Percentiles rank a stretch among this genome's conserved stretches.
phyloP scores from a whole-genome alignment of 495 filamentous ascomycete genomes.

The Lophiotrema nucula region DNA sequence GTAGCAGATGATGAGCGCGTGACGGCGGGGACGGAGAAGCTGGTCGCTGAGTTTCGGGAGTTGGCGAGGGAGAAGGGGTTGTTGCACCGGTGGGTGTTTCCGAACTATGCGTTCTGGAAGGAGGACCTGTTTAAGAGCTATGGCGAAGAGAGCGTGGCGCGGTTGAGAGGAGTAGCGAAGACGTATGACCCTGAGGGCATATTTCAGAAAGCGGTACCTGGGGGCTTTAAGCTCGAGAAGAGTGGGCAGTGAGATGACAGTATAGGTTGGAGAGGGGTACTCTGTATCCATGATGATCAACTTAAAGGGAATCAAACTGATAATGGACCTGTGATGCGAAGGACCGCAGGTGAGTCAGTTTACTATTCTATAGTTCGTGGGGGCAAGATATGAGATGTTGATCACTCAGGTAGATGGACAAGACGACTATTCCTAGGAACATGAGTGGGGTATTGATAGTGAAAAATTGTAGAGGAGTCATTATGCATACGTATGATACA shows the following conservation, averaged over 20 bases:
- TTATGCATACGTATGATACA: too few species aligned
- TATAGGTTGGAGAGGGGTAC: too few species aligned
- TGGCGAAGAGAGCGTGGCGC: slow-evolving; percentile 39
- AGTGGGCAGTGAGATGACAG: not conserved
- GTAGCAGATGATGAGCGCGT: slow-evolving; percentile 11
- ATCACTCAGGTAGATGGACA: too few species aligned
- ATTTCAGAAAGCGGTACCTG: slow-evolving; percentile 38
- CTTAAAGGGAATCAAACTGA: too few species aligned
- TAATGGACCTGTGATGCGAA: too few species aligned
- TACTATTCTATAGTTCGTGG: too few species aligned
- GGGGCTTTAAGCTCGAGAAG: slow-evolving; percentile 35
- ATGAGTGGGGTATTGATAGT: too few species aligned
- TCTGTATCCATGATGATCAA: too few species aligned
- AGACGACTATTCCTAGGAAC: too few species aligned
- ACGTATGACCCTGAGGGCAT: slow-evolving; percentile 44
- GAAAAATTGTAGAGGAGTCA: too few species aligned
- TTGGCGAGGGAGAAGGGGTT: not conserved
- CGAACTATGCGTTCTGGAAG: slow-evolving; percentile 15
- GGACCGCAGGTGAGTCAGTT: too few species aligned
- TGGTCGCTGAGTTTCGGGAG: not conserved
- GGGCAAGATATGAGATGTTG: too few species aligned
- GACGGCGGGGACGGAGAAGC: not conserved
- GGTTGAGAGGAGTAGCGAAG: slow-evolving; percentile 39
- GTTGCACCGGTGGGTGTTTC: slow-evolving; percentile 11
- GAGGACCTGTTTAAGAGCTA: slow-evolving; percentile 32